phyloP scores from a whole-genome alignment of 495 filamentous ascomycete genomes.

The Paragyromitra xinjiangensis region DNA sequence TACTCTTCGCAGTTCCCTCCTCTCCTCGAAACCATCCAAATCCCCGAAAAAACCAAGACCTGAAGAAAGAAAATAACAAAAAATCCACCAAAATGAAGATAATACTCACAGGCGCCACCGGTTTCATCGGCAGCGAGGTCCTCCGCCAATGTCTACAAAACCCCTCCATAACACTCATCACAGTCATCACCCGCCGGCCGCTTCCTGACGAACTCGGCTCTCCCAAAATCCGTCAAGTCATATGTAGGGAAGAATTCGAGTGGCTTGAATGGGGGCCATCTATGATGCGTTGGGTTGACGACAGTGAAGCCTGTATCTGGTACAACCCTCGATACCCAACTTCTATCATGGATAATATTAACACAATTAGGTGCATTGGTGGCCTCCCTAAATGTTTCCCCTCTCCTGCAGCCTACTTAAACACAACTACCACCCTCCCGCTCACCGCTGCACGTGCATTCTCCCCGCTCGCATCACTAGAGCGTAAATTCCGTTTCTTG shows the following conservation, averaged over 20 bases:
- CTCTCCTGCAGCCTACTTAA: constrained; percentile 3
- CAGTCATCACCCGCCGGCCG: constrained; percentile 40
- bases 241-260: constrained; percentile 26
- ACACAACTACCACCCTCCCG: constrained; percentile 17
- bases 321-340: not conserved
- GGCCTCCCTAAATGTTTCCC: constrained; percentile 16
- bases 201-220: constrained; percentile 43
- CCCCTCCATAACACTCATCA: constrained; percentile 35
- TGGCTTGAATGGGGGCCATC: constrained; percentile 30
- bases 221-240: constrained; percentile 31
- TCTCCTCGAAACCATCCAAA: not conserved
- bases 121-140: constrained; percentile 39
- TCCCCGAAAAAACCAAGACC: not conserved
- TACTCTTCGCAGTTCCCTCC: not conserved
- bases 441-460: constrained; percentile 26
- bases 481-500: constrained; percentile 29
- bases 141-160: constrained; percentile 38
- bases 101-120: constrained; percentile 37
- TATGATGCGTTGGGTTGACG: constrained; percentile 40
- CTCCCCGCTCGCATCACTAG: constrained; percentile 34
- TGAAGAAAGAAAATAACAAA: not conserved
- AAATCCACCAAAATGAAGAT: constrained; percentile 22
- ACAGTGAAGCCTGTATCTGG: constrained; percentile 33
- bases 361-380: constrained; percentile 25
- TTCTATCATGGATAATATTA: not conserved